Evolutionary conservation across 495 filamentous ascomycete genomes (phyloP).

Genomic region (Xylaria sp.): DNA sequence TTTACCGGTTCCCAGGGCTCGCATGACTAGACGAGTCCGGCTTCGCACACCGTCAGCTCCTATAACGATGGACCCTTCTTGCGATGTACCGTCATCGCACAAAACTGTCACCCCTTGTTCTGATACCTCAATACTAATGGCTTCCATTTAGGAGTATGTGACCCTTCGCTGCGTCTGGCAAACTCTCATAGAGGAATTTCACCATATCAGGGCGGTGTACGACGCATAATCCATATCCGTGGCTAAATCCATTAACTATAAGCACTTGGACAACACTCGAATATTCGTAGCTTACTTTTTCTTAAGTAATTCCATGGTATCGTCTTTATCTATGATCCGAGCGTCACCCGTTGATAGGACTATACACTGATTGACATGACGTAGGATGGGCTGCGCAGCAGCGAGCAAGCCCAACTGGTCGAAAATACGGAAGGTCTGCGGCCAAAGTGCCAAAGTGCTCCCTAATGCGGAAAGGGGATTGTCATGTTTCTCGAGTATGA

Average conservation of each 20-base stretch:
- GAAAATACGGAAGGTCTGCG: too few relatives aligned
- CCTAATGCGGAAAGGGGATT: too few relatives aligned
- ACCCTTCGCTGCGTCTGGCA: slow-evolving; percentile 41
- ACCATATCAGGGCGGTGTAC: slow-evolving; percentile 35
- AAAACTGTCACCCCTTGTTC: slow-evolving; percentile 32
- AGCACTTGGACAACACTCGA: too few relatives aligned
- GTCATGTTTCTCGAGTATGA: too few relatives aligned
- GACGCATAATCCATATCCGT: slow-evolving; percentile 14
- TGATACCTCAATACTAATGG: slow-evolving; percentile 39
- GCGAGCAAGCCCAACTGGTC: too few relatives aligned
- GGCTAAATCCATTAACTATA: neutral
- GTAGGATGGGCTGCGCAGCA: too few relatives aligned
- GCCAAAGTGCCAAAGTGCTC: too few relatives aligned
- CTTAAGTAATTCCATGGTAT: too few relatives aligned
- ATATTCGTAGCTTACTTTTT: too few relatives aligned
- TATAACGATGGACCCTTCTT: slow-evolving; percentile 53
- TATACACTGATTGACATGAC: too few relatives aligned
- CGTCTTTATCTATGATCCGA: too few relatives aligned
- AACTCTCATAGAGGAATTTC: slow-evolving; percentile 41
- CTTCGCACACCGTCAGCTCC: slow-evolving; percentile 60
- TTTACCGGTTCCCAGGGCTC: slow-evolving; percentile 33
- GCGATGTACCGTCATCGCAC: slow-evolving; percentile 45
- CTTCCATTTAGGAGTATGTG: slow-evolving; percentile 44
- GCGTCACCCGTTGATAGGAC: too few relatives aligned
- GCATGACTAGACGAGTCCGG: slow-evolving; percentile 46